Base-by-base conservation (phyloP, 2,329 filamentous ascomycete genomes). In the Elsinoe arachidis region DNA sequence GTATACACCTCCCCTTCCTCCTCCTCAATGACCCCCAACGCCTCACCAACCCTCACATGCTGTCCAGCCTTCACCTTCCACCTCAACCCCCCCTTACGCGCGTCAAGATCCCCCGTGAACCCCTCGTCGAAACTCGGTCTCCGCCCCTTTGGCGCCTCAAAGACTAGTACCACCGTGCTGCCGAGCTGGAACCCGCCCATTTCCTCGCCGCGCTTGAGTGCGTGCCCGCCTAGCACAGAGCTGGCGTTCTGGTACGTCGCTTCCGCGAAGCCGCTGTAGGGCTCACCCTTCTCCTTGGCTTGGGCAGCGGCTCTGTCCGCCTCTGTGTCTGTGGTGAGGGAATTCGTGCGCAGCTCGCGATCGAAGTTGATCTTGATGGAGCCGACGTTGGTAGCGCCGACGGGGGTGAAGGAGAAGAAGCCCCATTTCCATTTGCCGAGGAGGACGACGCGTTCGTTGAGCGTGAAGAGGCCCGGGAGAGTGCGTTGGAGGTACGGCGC, bases 351-450 rank as follows among this genome's bases (percentile, higher is more conserved):
- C 60, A 99, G 78, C 73, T 99, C 93, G 59, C 85, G 80, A 73
- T 99, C 95, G 71, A 99, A 99, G 75, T 99, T 96, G 76, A 99
- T 83, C 69, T 89, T 88, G 74, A 99, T 97, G 59, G 88, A 95
- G 57, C 93, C 93, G 44, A 99, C 93, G 66, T 99, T 99, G 19
- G 93, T 99, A 6, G 93, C 93, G 61, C 93, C 93, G 34, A 99
- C 93, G 12, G 95, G 91, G 0, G 90, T 92, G 74, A 90, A 96
- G 63, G 86, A 88, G 78, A 99, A 99, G 80, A 99, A 97, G 15
- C 93, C 93, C 82, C 90, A 95, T 57, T 91, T 87, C 93, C 93
- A 99, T 59, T 90, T 82, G 15, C 93, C 93, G 1, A 99, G 80
- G 0, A 99, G 82, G 1, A 95, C 93, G 21, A 99, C 90, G 56